Conservation (phyloP, 1,284 basidiomycete species). For the Trametes pubescens region DNA sequence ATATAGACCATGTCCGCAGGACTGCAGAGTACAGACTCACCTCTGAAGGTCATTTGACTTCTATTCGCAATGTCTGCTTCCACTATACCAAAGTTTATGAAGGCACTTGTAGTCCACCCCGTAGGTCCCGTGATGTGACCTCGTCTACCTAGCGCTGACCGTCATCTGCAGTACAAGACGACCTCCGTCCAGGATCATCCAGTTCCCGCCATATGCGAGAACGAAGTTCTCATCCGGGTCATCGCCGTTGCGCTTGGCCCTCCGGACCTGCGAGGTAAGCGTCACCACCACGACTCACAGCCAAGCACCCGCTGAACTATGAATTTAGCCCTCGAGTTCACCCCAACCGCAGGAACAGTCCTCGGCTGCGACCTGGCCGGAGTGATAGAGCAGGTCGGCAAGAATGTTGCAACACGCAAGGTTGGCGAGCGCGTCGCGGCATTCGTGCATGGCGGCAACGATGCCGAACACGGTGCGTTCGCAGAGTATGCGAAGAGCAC, state of each 20-base stretch:
- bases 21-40: too few species aligned
- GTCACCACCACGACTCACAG: slow-evolving; percentile 33
- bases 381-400: slow-evolving; percentile 34
- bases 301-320: background rate
- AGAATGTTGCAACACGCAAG: slow-evolving; percentile 26
- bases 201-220: slow-evolving; percentile 24
- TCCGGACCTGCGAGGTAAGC: slow-evolving; percentile 4
- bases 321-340: too few species aligned
- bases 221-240: slow-evolving; percentile 37
- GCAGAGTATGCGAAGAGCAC: slow-evolving; percentile 50
- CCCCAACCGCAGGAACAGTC: slow-evolving; percentile 13
- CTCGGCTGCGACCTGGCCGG: slow-evolving; percentile 37
- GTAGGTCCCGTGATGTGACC: too few species aligned
- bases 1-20: too few species aligned
- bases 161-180: background rate
- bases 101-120: too few species aligned
- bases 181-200: slow-evolving; percentile 16
- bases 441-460: slow-evolving; percentile 32
- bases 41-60: too few species aligned
- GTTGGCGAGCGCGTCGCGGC: slow-evolving; percentile 38
- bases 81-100: too few species aligned
- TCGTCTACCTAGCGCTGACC: too few species aligned
- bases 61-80: too few species aligned
- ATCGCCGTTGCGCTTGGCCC: slow-evolving; percentile 29
- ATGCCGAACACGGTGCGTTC: slow-evolving; percentile 43